Base-by-base conservation (phyloP, 352 stramenopile genomes). In the Globisporangium cylindrosporum region DNA sequence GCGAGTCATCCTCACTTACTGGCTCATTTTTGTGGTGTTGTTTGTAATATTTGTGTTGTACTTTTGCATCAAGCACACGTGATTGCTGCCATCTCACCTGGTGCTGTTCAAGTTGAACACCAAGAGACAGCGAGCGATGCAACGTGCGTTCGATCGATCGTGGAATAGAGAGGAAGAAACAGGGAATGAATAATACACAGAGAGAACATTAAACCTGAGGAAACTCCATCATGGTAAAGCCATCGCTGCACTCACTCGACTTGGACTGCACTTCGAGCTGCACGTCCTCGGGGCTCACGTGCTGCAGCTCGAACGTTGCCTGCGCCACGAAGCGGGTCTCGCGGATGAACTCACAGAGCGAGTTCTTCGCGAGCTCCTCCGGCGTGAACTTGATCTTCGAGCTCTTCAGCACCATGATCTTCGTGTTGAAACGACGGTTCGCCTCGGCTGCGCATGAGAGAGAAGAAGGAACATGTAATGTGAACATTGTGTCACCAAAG, bases 201-300 rank as follows among this genome's bases (percentile, higher is more conserved):
- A 76, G 36, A 60, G 22, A 62, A 62, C 62, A 53, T 84, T 81
- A 94, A 51, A 89, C 75, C 63, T 84, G 75, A 14, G 82, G 82
- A 49, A 78, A 86, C 27, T 94, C 84, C 59, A 94, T 84, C 70
- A 94, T 64, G 53, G 69, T 83, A 64, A 86, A 94, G 62, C 82
- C 86, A 65, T 94, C 86, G 72, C 86, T 94, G 73, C 82, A 92
- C 73, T 94, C 86, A 84, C 86, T 94, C 68, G 74, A 82, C 69
- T 90, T 90, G 48, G 81, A 84, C 68, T 80, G 71, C 46, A 79
- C 49, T 63, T 94, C 86, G 34, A 92, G 59, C 22, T 88, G 70
- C 46, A 83, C 72, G 24, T 78, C 60, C 22, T 69, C 68, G 9
- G 73, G 75, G 22, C 55, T 53, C 15, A 61, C 48, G 9, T 46